phyloP scores from a whole-genome alignment of 306 rosid species.

The Cicer cuneatum region DNA sequence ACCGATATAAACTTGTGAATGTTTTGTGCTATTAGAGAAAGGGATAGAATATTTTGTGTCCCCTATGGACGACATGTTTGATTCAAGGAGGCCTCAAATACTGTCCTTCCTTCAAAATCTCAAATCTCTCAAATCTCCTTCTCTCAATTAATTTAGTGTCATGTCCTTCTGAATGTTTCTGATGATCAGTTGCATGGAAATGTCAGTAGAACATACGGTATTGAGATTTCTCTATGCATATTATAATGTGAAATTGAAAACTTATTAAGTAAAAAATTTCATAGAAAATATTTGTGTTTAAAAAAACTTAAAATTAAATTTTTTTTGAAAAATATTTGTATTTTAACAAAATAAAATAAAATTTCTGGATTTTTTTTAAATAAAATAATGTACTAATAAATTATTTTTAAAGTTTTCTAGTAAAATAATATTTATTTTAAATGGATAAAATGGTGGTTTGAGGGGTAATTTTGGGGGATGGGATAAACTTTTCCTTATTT shows the following conservation, averaged over 20 bases:
- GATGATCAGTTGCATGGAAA: conserved; percentile 14
- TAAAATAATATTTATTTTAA: no score
- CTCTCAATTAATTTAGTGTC: conserved; percentile 24
- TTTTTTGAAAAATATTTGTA: no score
- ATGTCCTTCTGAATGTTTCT: conserved; percentile 36
- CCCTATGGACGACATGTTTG: conserved; percentile 69
- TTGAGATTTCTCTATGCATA: neutral
- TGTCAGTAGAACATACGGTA: conserved; percentile 1
- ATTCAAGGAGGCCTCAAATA: conserved; percentile 59
- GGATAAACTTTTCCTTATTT: no score
- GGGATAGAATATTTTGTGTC: conserved; percentile 50
- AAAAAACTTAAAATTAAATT: no score
- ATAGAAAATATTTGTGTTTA: no score
- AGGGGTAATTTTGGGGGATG: no score
- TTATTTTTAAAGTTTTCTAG: no score
- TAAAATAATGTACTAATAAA: no score
- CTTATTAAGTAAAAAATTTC: conserved; percentile 12
- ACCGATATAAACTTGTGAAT: conserved; percentile 46
- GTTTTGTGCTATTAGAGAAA: conserved; percentile 41
- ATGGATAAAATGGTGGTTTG: no score
- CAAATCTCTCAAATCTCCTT: neutral
- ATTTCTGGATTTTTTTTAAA: no score
- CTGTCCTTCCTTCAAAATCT: conserved; percentile 38
- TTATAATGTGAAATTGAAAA: neutral
- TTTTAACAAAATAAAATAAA: no score